Evolutionary conservation across 2,329 filamentous ascomycete species (phyloP).

Genomic region (Sodiomyces alkalinus): DNA sequence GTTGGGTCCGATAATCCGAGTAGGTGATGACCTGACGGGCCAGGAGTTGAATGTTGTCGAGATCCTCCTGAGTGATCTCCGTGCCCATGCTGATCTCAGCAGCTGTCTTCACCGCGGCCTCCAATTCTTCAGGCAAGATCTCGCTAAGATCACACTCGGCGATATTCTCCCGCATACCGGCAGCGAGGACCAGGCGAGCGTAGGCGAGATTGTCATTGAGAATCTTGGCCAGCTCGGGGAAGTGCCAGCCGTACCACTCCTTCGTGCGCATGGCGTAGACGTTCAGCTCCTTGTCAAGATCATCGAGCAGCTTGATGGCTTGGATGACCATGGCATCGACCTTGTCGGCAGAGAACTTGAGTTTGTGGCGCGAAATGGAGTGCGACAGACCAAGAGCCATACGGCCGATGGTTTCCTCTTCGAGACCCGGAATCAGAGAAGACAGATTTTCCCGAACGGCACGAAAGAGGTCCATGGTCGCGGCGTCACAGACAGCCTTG

Average conservation of each 20-base stretch:
- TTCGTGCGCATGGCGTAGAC: conserved; percentile 98
- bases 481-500: conserved; percentile 63
- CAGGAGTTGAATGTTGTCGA: conserved; percentile 81
- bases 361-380: conserved; percentile 90
- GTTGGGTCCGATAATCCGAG: conserved; percentile 76
- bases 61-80: conserved; percentile 83
- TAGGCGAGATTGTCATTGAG: conserved; percentile 95
- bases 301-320: conserved; percentile 81
- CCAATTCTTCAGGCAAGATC: conserved; percentile 89
- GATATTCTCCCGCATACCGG: conserved; percentile 78
- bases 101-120: conserved; percentile 78
- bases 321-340: conserved; percentile 99
- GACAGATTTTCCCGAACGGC: conserved; percentile 84
- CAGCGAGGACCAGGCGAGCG: conserved; percentile 70
- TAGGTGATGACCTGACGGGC: conserved; percentile 89
- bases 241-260: conserved; percentile 99
- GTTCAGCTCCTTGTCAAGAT: conserved; percentile 97
- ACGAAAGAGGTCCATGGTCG: conserved; percentile 80
- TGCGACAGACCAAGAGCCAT: conserved; percentile 96
- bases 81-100: conserved; percentile 98
- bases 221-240: conserved; percentile 94
- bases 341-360: conserved; percentile 97
- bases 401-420: conserved; percentile 73
- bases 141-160: conserved; percentile 67
- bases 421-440: conserved; percentile 77